Conservation (phyloP, 148 eudicot genomes). For the Pouteria glomerata region DNA sequence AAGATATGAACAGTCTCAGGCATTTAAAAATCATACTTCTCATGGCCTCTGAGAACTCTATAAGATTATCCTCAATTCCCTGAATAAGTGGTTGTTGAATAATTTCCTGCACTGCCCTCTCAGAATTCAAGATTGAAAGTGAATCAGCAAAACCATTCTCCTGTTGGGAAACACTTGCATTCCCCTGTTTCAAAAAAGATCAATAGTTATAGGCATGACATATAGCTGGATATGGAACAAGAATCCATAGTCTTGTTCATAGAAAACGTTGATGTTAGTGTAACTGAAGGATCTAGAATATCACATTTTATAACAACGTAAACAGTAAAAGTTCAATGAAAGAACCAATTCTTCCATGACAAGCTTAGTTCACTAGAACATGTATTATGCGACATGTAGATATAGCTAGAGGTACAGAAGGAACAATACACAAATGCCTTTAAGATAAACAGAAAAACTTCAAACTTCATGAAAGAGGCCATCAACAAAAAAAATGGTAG, state of each 20-base stretch:
- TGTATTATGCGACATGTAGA: neutral
- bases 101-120: slow-evolving; percentile 55
- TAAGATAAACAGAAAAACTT: neutral
- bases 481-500: neutral
- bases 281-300: neutral
- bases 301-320: neutral
- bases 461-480: neutral
- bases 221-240: neutral
- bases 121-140: slow-evolving; percentile 37
- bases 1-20: slow-evolving; percentile 2
- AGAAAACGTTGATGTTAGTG: neutral
- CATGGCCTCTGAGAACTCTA: slow-evolving; percentile 79
- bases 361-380: neutral
- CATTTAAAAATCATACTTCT: slow-evolving; percentile 53
- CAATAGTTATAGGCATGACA: neutral
- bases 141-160: slow-evolving; percentile 49
- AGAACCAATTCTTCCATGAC: neutral
- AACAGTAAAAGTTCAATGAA: neutral
- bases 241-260: neutral
- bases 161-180: slow-evolving; percentile 26
- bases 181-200: slow-evolving; percentile 29
- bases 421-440: neutral
- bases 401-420: neutral
- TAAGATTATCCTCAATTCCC: slow-evolving; percentile 57
- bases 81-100: slow-evolving; percentile 46